phyloP scores from a whole-genome alignment of 2,329 filamentous ascomycete species.

The Lomentospora prolificans region DNA sequence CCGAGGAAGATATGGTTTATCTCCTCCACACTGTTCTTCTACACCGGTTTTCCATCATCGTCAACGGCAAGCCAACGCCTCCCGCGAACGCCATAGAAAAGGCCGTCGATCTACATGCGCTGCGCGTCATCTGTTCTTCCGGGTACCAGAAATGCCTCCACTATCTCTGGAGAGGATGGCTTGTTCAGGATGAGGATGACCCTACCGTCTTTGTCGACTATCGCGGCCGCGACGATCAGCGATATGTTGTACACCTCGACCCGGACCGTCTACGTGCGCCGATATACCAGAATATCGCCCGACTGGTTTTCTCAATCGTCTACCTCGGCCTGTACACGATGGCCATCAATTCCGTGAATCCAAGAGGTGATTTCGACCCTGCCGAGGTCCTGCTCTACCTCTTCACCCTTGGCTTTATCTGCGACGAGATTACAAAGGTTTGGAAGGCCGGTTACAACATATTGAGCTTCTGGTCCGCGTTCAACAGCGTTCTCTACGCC shows the following conservation, averaged over 20 bases:
- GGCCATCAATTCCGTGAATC: conserved; percentile 91
- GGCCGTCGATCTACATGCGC: conserved; percentile 83
- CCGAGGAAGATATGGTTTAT: conserved; percentile 67
- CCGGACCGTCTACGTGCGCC: conserved; percentile 91
- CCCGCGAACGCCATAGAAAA: conserved; percentile 87
- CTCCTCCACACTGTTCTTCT: conserved; percentile 74
- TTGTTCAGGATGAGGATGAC: conserved; percentile 91
- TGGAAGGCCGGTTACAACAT: conserved; percentile 92
- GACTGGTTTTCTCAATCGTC: conserved; percentile 73
- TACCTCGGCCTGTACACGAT: conserved; percentile 80
- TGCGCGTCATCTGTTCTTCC: conserved; percentile 79
- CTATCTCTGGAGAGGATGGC: conserved; percentile 91
- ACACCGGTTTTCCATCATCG: conserved; percentile 75
- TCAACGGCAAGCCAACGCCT: conserved; percentile 59
- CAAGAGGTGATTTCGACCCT: conserved; percentile 68
- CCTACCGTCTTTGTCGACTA: conserved; percentile 86
- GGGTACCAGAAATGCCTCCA: conserved; percentile 94
- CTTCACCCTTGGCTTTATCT: conserved; percentile 85
- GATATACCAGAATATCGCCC: conserved; percentile 82
- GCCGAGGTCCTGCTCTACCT: conserved; percentile 79
- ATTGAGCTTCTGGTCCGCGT: conserved; percentile 92
- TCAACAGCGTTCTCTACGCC: conserved; percentile 76
- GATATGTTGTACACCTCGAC: conserved; percentile 75
- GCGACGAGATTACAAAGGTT: conserved; percentile 78
- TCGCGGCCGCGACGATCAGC: conserved; percentile 66